Conservation (phyloP, 2,329 filamentous ascomycete species). For the Coleophoma cylindrospora region DNA sequence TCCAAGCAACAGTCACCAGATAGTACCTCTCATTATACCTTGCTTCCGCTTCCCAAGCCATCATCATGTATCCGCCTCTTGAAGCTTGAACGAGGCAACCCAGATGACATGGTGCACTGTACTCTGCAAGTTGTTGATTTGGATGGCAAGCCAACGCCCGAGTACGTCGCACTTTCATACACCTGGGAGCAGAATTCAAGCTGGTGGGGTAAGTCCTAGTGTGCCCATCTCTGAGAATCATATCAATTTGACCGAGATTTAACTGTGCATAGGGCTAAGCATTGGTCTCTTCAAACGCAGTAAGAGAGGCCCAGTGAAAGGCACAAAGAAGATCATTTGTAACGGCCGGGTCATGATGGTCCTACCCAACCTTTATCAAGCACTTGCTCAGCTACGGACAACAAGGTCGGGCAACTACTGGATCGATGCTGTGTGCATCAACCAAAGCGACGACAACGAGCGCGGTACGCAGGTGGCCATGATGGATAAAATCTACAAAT, state of each 20-base stretch:
- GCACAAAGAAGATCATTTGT: neutral
- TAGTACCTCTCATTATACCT: too few species aligned
- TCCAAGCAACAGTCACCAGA: too few species aligned
- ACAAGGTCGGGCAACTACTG: neutral
- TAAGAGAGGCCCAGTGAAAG: neutral
- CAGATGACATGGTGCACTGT: neutral
- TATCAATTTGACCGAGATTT: neutral
- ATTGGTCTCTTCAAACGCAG: neutral
- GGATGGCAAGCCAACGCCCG: neutral
- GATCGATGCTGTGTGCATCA: conserved; percentile 1
- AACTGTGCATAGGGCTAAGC: neutral
- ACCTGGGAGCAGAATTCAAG: neutral
- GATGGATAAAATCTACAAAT: neutral
- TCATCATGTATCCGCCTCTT: neutral
- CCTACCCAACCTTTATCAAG: neutral
- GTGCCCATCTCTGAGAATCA: neutral
- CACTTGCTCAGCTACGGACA: neutral
- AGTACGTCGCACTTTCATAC: neutral
- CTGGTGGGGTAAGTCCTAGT: neutral
- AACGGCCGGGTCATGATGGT: neutral
- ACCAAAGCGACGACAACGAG: neutral
- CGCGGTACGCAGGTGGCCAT: neutral
- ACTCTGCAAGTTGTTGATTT: neutral
- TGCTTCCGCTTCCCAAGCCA: too few species aligned
- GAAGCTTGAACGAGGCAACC: neutral